phyloP scores from a whole-genome alignment of 305 asterid species.

The Solanum hybrid region DNA sequence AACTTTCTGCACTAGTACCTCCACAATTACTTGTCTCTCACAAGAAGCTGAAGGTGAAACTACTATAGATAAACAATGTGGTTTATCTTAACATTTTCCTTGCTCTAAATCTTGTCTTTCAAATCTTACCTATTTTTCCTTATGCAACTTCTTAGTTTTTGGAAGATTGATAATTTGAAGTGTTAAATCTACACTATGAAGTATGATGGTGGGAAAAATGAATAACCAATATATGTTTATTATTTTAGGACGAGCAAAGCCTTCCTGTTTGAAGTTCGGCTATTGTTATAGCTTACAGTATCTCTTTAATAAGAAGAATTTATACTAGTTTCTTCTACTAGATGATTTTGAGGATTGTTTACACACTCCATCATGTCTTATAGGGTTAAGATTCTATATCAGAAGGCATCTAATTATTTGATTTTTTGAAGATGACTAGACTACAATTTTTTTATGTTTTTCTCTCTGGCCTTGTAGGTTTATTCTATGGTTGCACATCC shows the following conservation, averaged over 20 bases:
- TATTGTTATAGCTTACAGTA: background rate
- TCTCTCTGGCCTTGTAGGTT: conserved; percentile 36
- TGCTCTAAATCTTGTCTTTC: background rate
- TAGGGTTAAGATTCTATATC: background rate
- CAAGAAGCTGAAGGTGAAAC: conserved; percentile 77
- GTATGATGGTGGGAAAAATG: background rate
- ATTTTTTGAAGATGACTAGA: background rate
- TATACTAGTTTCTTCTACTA: background rate
- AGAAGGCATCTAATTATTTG: background rate
- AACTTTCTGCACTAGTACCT: conserved; percentile 83
- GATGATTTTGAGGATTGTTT: background rate
- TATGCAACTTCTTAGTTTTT: background rate
- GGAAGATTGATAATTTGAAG: background rate
- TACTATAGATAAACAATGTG: background rate
- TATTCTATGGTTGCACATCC: conserved; percentile 93
- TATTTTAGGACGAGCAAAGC: background rate
- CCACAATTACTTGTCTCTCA: conserved; percentile 82
- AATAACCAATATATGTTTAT: background rate
- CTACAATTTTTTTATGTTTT: background rate
- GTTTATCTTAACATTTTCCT: background rate
- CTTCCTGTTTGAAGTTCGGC: background rate
- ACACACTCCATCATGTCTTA: background rate
- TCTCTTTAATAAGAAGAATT: background rate
- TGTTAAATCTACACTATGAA: background rate
- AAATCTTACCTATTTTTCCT: background rate